Conservation (phyloP, 371 early-diverging fungal species). For the Fennellomyces sp. region DNA sequence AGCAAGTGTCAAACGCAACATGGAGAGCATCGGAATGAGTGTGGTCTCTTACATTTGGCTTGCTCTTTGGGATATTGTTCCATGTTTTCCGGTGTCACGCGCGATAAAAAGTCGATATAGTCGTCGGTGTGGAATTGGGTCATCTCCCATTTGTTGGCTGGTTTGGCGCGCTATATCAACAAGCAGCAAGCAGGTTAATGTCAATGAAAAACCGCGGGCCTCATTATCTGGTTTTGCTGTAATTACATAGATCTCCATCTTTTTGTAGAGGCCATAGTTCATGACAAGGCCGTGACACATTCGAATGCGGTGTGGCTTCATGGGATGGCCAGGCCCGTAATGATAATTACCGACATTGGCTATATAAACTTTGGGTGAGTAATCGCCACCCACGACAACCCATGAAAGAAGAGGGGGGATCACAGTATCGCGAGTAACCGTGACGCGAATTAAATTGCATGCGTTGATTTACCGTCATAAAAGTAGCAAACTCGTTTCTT, state of each 20-base stretch:
- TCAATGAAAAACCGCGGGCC: too few relatives aligned
- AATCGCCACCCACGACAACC: too few relatives aligned
- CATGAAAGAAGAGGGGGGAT: too few relatives aligned
- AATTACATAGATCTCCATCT: constrained; percentile 71
- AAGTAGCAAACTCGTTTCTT: constrained; percentile 60
- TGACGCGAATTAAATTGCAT: not conserved
- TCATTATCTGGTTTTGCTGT: too few relatives aligned
- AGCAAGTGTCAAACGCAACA: constrained; percentile 25
- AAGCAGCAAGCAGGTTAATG: not conserved
- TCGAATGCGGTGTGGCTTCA: constrained; percentile 96
- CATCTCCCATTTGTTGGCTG: constrained; percentile 86
- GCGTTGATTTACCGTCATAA: constrained; percentile 49
- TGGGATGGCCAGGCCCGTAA: constrained; percentile 86
- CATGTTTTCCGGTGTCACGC: constrained; percentile 87
- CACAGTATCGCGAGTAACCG: too few relatives aligned
- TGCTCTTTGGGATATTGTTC: constrained; percentile 60
- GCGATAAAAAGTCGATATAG: constrained; percentile 91
- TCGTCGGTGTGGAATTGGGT: constrained; percentile 96
- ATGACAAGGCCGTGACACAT: constrained; percentile 93
- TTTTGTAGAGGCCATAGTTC: constrained; percentile 87
- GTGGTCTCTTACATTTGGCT: constrained; percentile 69
- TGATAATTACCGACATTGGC: constrained; percentile 68
- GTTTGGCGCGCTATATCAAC: constrained; percentile 52
- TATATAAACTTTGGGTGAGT: constrained; percentile 18
- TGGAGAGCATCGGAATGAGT: not conserved